These are phyloP conservation scores for Gossypium davidsonii DNA, from an alignment of 441 rosid species.

Conservation along the genomic window DNA sequence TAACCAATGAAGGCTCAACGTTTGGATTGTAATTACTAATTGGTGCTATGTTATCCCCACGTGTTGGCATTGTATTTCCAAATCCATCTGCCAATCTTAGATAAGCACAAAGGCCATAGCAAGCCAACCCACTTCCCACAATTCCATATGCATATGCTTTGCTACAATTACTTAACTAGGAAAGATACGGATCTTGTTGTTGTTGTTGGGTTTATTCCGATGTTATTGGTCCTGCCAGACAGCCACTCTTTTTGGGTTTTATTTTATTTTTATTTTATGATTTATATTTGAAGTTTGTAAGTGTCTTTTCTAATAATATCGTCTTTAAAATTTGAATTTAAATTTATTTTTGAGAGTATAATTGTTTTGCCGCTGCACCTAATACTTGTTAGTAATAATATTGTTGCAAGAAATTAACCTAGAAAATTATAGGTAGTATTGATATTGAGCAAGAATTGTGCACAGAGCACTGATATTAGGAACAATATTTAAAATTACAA, in stretches of 20 bases:
- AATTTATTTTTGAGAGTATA: no score
- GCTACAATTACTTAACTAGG: not conserved
- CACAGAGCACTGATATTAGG: no score
- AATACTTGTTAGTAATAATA: no score
- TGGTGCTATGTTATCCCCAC: conserved; percentile 13
- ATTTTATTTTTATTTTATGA: no score
- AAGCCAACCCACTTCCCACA: not conserved
- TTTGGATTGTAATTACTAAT: not conserved
- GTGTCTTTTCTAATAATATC: no score
- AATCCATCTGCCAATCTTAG: not conserved
- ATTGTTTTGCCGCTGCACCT: no score
- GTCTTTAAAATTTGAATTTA: no score
- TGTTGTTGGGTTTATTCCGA: not conserved
- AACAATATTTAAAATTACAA: no score
- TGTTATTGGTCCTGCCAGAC: not conserved
- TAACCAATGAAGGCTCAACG: conserved; percentile 17
- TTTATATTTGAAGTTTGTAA: no score
- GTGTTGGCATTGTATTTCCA: conserved; percentile 15
- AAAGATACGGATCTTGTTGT: not conserved
- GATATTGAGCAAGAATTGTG: no score
- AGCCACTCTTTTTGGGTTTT: not conserved
- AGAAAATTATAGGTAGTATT: no score
- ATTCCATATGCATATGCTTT: not conserved
- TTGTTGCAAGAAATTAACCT: no score
- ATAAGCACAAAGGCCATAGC: not conserved